Percentiles rank a stretch among this genome's conserved stretches.
These are phyloP conservation scores for Mikania micrantha DNA, from an alignment of 129 eudicot genomes.

Conservation along the genomic window DNA sequence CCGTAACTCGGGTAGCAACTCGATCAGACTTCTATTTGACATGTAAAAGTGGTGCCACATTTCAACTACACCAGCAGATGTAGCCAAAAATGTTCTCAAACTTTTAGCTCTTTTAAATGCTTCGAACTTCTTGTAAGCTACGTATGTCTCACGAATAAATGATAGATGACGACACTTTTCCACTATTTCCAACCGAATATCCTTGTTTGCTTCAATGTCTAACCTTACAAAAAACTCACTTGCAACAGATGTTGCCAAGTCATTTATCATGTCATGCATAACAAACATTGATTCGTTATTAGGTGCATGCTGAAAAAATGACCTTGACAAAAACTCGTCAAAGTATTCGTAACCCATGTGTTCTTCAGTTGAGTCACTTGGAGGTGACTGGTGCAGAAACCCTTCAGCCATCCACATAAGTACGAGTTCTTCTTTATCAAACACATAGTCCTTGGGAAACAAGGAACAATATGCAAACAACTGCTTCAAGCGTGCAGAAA, in stretches of 20 bases:
- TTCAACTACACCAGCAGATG: conserved; percentile 4
- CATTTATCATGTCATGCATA: conserved; percentile 41
- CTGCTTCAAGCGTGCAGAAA: conserved; percentile 23
- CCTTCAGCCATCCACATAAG: conserved; percentile 36
- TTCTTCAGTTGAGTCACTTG: conserved; percentile 17
- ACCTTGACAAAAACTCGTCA: conserved; percentile 18
- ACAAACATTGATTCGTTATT: conserved; percentile 7
- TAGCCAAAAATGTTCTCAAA: conserved; percentile 39
- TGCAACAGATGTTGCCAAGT: conserved; percentile 28
- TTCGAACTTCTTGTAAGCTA: conserved; percentile 16
- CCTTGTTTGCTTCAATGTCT: conserved; percentile 19
- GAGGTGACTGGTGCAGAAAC: conserved; percentile 5
- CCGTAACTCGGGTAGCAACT: conserved; percentile 14
- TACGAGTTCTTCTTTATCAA: conserved; percentile 14
- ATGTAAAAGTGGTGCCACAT: conserved; percentile 1
- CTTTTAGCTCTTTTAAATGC: conserved; percentile 13
- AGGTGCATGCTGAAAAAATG: conserved; percentile 29
- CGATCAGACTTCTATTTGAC: conserved; percentile 14
- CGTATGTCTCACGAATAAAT: conserved; percentile 24
- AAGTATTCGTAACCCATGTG: conserved; percentile 23
- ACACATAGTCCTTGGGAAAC: conserved; percentile 29
- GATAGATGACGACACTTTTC: conserved; percentile 32
- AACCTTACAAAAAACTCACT: conserved; percentile 19
- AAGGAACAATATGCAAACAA: conserved; percentile 36
- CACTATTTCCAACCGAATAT: neutral